Evolutionary conservation across 306 rosid species (phyloP), one percentile per base, ranked within the genome.

Genomic region (Hippophae gyantsensis): DNA sequence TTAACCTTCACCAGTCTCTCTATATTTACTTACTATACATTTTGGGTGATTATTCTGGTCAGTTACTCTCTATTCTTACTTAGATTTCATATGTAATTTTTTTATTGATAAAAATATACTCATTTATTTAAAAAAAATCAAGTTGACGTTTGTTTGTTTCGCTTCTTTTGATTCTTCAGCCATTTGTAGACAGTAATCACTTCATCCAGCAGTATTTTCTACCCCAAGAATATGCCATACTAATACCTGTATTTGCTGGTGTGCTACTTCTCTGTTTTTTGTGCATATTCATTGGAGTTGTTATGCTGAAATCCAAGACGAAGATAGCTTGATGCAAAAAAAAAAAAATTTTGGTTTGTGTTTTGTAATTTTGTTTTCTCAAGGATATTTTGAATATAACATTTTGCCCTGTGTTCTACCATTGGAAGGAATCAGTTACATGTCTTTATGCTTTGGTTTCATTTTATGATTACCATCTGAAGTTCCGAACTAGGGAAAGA

Each of bases 11-110:
- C 67, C 64, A 93, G 96, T 81, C 73, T 93, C 65, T 80, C 89
- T 0, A 75, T 93, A 63, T 93, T 92, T 78, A 85, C 86, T 10
- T 88, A 88, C 54, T 93, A 88, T 62, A 93, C 97, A 43, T 88
- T 92, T 73, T 93, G 97, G 97, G 90, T 93, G 58, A 80, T 88
- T 69, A 88, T 93, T 73, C 81, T 93, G 90, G 96, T 92, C 14
- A 58, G 96, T 73, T 54, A 13, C 61, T 65, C 27, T 18, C 53
- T 52, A 7, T n/a, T 57, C 26, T 25, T 23, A 26, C 26, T 25
- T 43, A 26, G 38, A 26, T 47, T 23, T n/a, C 12, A 46, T 61
- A 32, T 45, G 12, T 70, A 26, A 32, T 50, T 48, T 13, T 45
- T 53, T 45, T 52, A 12, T 58, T 56, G 41, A 43, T 56, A 38